Conservation (phyloP, 129 eudicot genomes). For the Rutidosis leptorrhynchoides region DNA sequence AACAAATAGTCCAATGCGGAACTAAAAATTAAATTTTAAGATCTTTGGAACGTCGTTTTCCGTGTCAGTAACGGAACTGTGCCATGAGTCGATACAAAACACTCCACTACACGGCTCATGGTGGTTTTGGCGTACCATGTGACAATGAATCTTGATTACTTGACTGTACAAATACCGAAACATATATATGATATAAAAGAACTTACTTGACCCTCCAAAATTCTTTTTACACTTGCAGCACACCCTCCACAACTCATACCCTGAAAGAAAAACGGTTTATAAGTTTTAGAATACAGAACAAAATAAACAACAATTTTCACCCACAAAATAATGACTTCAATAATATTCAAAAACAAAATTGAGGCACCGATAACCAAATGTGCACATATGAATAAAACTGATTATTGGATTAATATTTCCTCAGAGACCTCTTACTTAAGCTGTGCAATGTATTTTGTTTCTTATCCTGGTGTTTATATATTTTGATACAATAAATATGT, state of each 20-base stretch:
- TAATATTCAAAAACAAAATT: not conserved
- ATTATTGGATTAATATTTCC: not conserved
- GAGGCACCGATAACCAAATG: not conserved
- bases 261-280: slow-evolving; percentile 34
- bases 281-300: not conserved
- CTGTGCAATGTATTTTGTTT: not conserved
- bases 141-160: not conserved
- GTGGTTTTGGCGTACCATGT: too few species aligned
- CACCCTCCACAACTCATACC: slow-evolving; percentile 99
- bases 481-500: not conserved
- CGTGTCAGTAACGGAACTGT: too few species aligned
- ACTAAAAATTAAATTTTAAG: too few species aligned
- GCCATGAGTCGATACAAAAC: too few species aligned
- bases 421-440: not conserved
- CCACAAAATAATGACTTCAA: not conserved
- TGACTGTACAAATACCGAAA: slow-evolving; percentile 15
- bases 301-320: not conserved
- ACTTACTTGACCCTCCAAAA: slow-evolving; percentile 87
- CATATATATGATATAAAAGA: not conserved
- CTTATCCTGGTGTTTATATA: too few species aligned
- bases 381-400: not conserved
- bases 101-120: too few species aligned
- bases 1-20: too few species aligned
- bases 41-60: too few species aligned
- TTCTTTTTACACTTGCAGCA: slow-evolving; percentile 91